These are phyloP conservation scores for Przewalskia tangutica DNA, from an alignment of 257 asterid species.

Conservation along the genomic window DNA sequence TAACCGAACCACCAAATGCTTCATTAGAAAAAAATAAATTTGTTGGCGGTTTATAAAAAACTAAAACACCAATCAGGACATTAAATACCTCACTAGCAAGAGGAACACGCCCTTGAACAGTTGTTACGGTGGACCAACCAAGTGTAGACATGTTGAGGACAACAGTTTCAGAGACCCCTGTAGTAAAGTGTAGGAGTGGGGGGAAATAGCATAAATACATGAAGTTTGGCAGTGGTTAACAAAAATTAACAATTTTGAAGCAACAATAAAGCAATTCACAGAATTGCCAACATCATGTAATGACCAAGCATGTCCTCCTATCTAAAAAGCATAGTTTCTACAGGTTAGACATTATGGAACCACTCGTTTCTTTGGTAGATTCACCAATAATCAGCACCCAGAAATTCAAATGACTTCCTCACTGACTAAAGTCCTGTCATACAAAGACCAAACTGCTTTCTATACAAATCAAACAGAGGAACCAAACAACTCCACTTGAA, in stretches of 20 bases:
- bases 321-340: neutral
- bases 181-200: slow-evolving; percentile 5
- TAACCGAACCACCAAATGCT: neutral
- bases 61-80: slow-evolving; percentile 7
- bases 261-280: neutral
- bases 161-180: slow-evolving; percentile 91
- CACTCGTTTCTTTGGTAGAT: neutral
- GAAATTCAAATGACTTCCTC: neutral
- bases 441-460: neutral
- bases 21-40: neutral
- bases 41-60: neutral
- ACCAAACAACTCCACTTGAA: neutral
- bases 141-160: slow-evolving; percentile 93
- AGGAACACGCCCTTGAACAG: slow-evolving; percentile 87
- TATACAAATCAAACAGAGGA: neutral
- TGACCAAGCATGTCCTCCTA: neutral
- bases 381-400: neutral
- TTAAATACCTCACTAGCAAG: slow-evolving; percentile 90
- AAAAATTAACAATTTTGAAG: neutral
- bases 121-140: slow-evolving; percentile 80
- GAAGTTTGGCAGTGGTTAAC: neutral
- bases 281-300: neutral
- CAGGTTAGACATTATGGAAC: neutral
- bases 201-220: neutral
- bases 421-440: neutral